Evolutionary conservation across 352 stramenopile species (phyloP).

Genomic region (Pythium rishiriense): DNA sequence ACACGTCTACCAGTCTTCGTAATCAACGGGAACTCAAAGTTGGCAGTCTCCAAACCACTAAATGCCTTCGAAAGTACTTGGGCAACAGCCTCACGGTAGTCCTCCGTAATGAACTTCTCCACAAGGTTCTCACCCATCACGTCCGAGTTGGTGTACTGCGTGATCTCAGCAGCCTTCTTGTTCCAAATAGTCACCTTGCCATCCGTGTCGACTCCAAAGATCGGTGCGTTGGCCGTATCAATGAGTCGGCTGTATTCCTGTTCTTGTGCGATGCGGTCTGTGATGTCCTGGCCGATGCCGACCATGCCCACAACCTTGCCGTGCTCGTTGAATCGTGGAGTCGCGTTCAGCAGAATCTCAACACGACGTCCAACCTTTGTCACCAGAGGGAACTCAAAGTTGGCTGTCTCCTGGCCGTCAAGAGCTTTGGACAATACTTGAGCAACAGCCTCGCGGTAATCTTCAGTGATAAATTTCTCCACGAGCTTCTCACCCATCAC

Average conservation of each 20-base stretch:
- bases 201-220: slow-evolving; percentile 79
- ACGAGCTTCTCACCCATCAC: slow-evolving; percentile 79
- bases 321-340: slow-evolving; percentile 42
- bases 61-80: slow-evolving; percentile 28
- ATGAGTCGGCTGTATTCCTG: slow-evolving; percentile 81
- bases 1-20: slow-evolving; percentile 41
- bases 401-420: slow-evolving; percentile 28
- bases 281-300: slow-evolving; percentile 55
- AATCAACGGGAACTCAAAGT: slow-evolving; percentile 49
- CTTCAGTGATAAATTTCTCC: slow-evolving; percentile 56
- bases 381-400: slow-evolving; percentile 50
- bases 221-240: slow-evolving; percentile 83
- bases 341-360: slow-evolving; percentile 49
- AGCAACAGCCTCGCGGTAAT: slow-evolving; percentile 29
- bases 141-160: slow-evolving; percentile 85
- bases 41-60: slow-evolving; percentile 28
- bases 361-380: slow-evolving; percentile 40
- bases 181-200: slow-evolving; percentile 83
- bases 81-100: slow-evolving; percentile 29
- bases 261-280: slow-evolving; percentile 48
- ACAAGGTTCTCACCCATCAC: slow-evolving; percentile 79
- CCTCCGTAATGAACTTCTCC: slow-evolving; percentile 56
- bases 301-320: slow-evolving; percentile 32
- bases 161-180: slow-evolving; percentile 81
- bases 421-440: slow-evolving; percentile 30